A percentile compares a stretch with the other conserved stretches of the same genome.
Evolutionary conservation across 2,329 filamentous ascomycete genomes (phyloP).

Genomic region (Fusarium subglutinans): DNA sequence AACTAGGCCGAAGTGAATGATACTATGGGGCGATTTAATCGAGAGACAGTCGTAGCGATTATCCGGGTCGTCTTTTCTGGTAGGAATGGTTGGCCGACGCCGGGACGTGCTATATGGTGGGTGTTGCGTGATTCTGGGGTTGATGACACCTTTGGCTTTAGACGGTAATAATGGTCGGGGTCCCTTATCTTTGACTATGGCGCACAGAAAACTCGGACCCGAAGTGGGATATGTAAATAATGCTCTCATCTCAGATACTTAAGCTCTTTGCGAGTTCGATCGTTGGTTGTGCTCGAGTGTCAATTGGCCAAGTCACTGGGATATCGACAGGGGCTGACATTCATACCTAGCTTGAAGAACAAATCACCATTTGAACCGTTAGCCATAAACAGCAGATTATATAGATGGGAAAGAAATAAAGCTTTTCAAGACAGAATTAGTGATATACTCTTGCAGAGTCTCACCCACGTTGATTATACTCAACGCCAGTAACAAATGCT

Average conservation of each 20-base stretch:
- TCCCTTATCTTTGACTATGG: neutral
- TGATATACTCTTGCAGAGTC: no score
- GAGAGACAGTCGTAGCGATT: neutral
- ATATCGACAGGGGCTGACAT: neutral
- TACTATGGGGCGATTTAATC: neutral
- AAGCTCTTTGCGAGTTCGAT: no score
- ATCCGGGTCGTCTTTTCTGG: neutral
- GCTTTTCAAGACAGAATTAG: no score
- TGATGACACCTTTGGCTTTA: constrained; percentile 7
- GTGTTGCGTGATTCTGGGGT: constrained; percentile 17
- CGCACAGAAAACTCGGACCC: neutral
- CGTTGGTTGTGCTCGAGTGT: neutral
- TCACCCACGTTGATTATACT: neutral
- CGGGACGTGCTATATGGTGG: neutral
- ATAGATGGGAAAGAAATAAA: accelerated
- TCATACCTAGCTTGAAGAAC: neutral
- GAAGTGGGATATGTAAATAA: neutral
- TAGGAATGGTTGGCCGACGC: neutral
- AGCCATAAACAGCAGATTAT: accelerated
- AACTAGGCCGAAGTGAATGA: neutral
- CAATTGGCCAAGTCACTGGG: accelerated
- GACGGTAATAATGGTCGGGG: neutral
- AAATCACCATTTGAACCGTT: accelerated
- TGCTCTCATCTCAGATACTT: accelerated
- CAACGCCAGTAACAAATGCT: neutral